A percentile compares a stretch with the other conserved stretches of the same genome.
Evolutionary conservation across 202 grass and related monocot species (phyloP).

Genomic region (Dendrocalamus latiflorus): DNA sequence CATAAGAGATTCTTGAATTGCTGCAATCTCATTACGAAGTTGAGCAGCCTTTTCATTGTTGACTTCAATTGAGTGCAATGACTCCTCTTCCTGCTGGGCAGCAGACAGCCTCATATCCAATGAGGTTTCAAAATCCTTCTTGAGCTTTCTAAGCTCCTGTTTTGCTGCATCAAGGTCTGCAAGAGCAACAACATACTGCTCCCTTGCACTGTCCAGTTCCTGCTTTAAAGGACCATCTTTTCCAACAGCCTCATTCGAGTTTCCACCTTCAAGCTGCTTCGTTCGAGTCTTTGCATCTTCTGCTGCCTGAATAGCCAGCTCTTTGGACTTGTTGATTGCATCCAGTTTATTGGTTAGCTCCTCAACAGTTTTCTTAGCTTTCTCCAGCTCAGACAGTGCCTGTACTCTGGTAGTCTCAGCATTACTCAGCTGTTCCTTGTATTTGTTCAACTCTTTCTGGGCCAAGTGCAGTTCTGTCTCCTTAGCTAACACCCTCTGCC

Average conservation of each 20-base stretch:
- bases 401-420: conserved; percentile 65
- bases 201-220: conserved; percentile 61
- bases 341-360: conserved; percentile 62
- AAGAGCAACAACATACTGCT: conserved; percentile 40
- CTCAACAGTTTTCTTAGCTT: conserved; percentile 66
- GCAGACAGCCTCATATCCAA: conserved; percentile 74
- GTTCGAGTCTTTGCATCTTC: conserved; percentile 72
- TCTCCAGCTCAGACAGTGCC: conserved; percentile 69
- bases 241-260: conserved; percentile 44
- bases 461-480: conserved; percentile 78
- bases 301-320: conserved; percentile 57
- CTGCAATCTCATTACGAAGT: conserved; percentile 55
- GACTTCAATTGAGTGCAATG: conserved; percentile 53
- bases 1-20: conserved; percentile 57
- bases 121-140: conserved; percentile 88
- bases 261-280: conserved; percentile 53
- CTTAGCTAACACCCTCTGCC: conserved; percentile 66
- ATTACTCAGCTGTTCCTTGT: conserved; percentile 44
- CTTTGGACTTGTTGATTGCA: conserved; percentile 76
- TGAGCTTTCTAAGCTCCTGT: conserved; percentile 78
- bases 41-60: conserved; percentile 67
- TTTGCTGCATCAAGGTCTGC: conserved; percentile 68
- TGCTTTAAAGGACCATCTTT: conserved; percentile 62
- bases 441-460: conserved; percentile 68
- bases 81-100: conserved; percentile 69